phyloP scores from a whole-genome alignment of 352 stramenopile species.

The Globisporangium echinulatum region DNA sequence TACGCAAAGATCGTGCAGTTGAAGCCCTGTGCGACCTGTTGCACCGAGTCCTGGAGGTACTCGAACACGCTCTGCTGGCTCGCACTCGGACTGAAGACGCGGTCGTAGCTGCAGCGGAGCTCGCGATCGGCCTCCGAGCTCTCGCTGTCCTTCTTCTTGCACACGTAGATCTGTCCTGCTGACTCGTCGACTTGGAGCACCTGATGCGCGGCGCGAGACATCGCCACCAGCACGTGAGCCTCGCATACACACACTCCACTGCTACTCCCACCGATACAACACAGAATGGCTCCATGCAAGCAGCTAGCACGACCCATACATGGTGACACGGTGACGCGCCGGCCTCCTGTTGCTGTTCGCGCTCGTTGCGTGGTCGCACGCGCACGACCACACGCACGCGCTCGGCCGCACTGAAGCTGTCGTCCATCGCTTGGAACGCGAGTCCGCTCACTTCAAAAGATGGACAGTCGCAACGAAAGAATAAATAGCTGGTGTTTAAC shows the following conservation, averaged over 20 bases:
- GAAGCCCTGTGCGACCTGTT: conserved; percentile 79
- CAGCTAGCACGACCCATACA: conserved; percentile 13
- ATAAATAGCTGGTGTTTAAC: too few species aligned
- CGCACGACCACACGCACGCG: conserved; percentile 74
- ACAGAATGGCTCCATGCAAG: background rate
- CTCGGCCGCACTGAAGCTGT: conserved; percentile 32
- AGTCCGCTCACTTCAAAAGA: background rate
- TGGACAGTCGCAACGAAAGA: too few species aligned
- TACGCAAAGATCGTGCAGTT: conserved; percentile 92
- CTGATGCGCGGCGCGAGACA: background rate
- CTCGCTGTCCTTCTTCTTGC: conserved; percentile 46
- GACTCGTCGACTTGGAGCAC: conserved; percentile 28
- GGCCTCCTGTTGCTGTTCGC: conserved; percentile 32
- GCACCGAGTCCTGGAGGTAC: conserved; percentile 59
- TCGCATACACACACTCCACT: background rate
- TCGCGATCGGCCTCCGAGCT: conserved; percentile 34
- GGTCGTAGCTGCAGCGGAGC: conserved; percentile 60
- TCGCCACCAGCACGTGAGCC: background rate
- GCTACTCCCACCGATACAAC: background rate
- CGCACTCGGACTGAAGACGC: conserved; percentile 52
- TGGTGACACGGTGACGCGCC: conserved; percentile 14
- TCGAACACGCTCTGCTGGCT: conserved; percentile 72
- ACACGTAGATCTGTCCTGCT: conserved; percentile 30
- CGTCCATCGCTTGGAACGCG: conserved; percentile 25
- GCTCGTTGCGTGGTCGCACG: conserved; percentile 69